Evolutionary conservation across 306 rosid species (phyloP).

Genomic region (Quillaja saponaria): DNA sequence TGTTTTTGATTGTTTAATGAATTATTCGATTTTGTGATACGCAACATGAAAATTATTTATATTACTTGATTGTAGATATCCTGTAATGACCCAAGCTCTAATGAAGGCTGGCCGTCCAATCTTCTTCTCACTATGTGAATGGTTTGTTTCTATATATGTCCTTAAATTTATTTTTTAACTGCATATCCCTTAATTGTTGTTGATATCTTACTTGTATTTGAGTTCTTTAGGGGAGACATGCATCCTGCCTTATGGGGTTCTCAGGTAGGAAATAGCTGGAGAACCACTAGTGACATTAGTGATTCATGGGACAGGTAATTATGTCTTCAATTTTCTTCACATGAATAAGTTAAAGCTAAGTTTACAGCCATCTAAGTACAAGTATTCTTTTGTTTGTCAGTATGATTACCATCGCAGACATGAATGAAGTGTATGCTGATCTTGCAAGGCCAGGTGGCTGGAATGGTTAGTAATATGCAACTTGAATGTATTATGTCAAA

Average conservation of each 20-base stretch:
- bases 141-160: conserved; percentile 46
- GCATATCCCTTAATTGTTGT: conserved; percentile 15
- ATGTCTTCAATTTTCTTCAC: neutral
- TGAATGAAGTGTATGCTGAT: conserved; percentile 78
- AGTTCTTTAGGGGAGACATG: conserved; percentile 75
- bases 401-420: conserved; percentile 80
- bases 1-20: too few species aligned
- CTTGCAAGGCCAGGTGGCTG: conserved; percentile 92
- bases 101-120: conserved; percentile 83
- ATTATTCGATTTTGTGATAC: too few species aligned
- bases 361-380: neutral
- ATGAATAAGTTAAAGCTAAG: conserved; percentile 9
- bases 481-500: neutral
- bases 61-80: too few species aligned
- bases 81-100: conserved; percentile 84
- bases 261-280: conserved; percentile 92
- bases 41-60: too few species aligned
- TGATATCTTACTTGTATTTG: conserved; percentile 2
- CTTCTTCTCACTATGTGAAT: conserved; percentile 91
- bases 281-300: conserved; percentile 79
- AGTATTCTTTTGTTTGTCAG: conserved; percentile 44
- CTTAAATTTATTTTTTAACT: neutral
- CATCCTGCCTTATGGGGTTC: conserved; percentile 94
- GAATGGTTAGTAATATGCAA: conserved; percentile 64
- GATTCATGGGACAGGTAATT: conserved; percentile 85